These are phyloP conservation scores for Cryptococcus floricola DNA, from an alignment of 1,284 basidiomycete genomes.

Conservation along the genomic window DNA sequence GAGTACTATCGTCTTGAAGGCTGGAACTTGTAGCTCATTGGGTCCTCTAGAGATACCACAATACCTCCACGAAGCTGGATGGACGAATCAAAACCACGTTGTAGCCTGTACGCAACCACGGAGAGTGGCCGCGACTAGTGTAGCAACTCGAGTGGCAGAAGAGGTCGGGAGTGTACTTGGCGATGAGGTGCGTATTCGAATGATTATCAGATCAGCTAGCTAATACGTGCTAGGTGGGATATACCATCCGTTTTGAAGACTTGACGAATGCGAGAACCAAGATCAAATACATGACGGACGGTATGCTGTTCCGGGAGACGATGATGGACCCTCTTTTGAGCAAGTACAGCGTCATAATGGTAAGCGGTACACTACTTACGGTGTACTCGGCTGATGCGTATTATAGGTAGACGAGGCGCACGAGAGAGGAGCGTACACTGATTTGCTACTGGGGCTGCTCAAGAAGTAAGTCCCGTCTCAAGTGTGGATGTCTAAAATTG, in stretches of 20 bases:
- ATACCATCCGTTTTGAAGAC: constrained; percentile 97
- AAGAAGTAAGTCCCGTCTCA: constrained; percentile 63
- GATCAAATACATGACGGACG: constrained; percentile 97
- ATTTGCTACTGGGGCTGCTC: constrained; percentile 83
- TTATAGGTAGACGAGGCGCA: constrained; percentile 93
- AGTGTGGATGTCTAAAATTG: background rate
- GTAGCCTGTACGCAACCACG: constrained; percentile 92
- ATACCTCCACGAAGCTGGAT: constrained; percentile 84
- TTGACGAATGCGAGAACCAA: constrained; percentile 74
- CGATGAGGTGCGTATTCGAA: constrained; percentile 64
- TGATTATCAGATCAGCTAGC: background rate
- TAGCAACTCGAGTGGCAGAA: constrained; percentile 81
- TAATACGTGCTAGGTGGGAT: constrained; percentile 67
- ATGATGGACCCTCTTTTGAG: constrained; percentile 82
- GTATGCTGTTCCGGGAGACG: constrained; percentile 93
- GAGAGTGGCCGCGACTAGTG: constrained; percentile 89
- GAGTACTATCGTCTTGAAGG: background rate
- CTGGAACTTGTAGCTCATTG: constrained; percentile 5
- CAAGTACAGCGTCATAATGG: constrained; percentile 92
- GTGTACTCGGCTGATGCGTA: constrained; percentile 1
- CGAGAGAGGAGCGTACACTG: constrained; percentile 90
- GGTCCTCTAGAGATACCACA: constrained; percentile 75
- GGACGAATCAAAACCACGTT: constrained; percentile 72
- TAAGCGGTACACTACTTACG: constrained; percentile 46
- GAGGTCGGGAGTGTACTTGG: constrained; percentile 86